These are phyloP conservation scores for Odontarrhena argentea DNA, from an alignment of 345 rosid species.

Conservation along the genomic window DNA sequence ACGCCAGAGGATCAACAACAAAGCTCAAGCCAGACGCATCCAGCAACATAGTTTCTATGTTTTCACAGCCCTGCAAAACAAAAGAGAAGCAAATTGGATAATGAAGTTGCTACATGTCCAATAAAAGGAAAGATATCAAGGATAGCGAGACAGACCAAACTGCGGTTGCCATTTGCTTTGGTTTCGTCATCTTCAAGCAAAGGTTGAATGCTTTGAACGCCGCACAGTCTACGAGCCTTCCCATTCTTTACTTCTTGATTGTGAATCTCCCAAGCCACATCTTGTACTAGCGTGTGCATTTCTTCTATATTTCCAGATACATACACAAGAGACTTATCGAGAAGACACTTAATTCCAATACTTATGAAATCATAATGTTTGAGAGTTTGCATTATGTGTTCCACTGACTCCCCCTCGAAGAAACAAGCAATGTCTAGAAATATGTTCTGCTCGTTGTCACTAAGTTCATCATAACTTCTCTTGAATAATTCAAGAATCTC, in stretches of 20 bases:
- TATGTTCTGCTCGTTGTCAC: conserved; percentile 33
- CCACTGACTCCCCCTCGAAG: conserved; percentile 20
- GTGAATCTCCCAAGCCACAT: conserved; percentile 12
- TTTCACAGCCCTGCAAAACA: conserved; percentile 5
- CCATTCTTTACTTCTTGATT: conserved; percentile 7
- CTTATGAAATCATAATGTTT: conserved; percentile 19
- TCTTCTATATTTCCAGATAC: not conserved
- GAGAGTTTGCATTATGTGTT: conserved; percentile 13
- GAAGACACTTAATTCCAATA: conserved; percentile 35
- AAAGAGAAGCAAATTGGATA: not conserved
- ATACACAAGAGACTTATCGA: conserved; percentile 31
- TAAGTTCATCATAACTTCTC: conserved; percentile 36
- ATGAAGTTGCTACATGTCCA: not conserved
- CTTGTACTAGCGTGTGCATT: conserved; percentile 36
- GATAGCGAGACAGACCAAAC: not conserved
- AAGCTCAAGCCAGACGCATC: not conserved
- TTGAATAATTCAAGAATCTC: conserved; percentile 27
- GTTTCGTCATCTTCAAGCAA: conserved; percentile 26
- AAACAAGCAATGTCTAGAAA: conserved; percentile 43
- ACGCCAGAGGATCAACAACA: not conserved
- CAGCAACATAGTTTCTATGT: conserved; percentile 16
- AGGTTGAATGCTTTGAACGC: not conserved
- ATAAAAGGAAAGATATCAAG: no score
- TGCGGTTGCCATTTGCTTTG: not conserved
- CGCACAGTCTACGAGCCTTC: conserved; percentile 19